Evolutionary conservation across 768 basidiomycete genomes (phyloP), one percentile per base, ranked within the genome.

Genomic region (Serendipita sp.): DNA sequence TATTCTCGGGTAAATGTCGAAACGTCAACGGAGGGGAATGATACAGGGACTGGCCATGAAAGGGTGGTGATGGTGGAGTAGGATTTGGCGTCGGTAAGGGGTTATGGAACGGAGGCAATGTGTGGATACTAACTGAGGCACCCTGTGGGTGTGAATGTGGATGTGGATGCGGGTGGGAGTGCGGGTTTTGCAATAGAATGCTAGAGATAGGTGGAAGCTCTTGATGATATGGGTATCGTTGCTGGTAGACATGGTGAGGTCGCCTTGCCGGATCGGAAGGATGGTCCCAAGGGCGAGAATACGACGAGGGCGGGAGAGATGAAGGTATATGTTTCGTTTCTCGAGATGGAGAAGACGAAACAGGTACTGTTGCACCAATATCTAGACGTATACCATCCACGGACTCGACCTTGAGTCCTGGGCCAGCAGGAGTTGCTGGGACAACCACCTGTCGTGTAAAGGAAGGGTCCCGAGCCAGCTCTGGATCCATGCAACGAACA

Each of bases 401-500:
- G 7, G 23, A 35, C 35, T 51, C 48, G 30, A 51, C 32, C 56
- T 28, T 28, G 32, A 18, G n/a, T 51, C 16, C 38, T 5, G 38
- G 38, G 13, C 38, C 38, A 41, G 38, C 13, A 7, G 48, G 48
- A 52, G 18, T 16, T 7, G 2, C 5, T 10, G 48, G 16, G 7
- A 23, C 18, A 18, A 52, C 32, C 13, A 10, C n/a, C 34, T 60
- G 56, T 18, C 56, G 18, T 10, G 56, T 32, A 32, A 60, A 60
- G 23, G 18, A 23, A 28, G 56, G 56, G n/a, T 60, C 56, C 16
- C 35, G 18, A 28, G 23, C 23, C 10, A 60, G 28, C 32, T 23
- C 16, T 60, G 56, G 56, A 35, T 60, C 56, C 56, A 60, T 32
- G 28, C 56, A 60, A 36, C 34, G 56, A 60, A 60, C 35, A 35